Evolutionary conservation across 148 eudicot genomes (phyloP).

Genomic region (Rhododendron kiyosumense): DNA sequence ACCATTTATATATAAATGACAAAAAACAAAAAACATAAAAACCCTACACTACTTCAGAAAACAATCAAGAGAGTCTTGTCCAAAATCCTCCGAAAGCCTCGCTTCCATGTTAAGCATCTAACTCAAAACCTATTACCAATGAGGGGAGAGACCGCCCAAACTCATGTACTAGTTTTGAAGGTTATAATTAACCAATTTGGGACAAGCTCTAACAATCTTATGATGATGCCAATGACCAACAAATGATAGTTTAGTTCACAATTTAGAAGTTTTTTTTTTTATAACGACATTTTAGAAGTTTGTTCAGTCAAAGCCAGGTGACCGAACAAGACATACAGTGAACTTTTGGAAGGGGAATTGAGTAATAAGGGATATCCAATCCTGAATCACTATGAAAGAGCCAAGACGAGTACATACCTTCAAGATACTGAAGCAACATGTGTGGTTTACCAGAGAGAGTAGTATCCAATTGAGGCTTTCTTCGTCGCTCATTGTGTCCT

Average conservation of each 20-base stretch:
- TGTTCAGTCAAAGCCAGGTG: neutral
- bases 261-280: neutral
- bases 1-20: too few relatives aligned
- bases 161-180: too few relatives aligned
- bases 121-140: too few relatives aligned
- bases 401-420: conserved; percentile 17
- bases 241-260: neutral
- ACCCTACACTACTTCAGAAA: too few relatives aligned
- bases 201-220: neutral
- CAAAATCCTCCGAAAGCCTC: too few relatives aligned
- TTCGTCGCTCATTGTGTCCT: conserved; percentile 80
- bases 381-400: neutral
- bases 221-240: neutral
- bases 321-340: neutral
- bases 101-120: too few relatives aligned
- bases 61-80: too few relatives aligned
- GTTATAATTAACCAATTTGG: too few relatives aligned
- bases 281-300: neutral
- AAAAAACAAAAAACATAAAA: too few relatives aligned
- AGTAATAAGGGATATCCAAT: neutral
- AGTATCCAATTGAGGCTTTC: conserved; percentile 18
- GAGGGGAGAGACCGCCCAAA: too few relatives aligned
- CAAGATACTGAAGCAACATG: conserved; percentile 26
- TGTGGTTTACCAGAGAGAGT: conserved; percentile 26
- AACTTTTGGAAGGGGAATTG: neutral